phyloP scores from a whole-genome alignment of 1,284 basidiomycete species.

The Pyrrhoderma lamaoense region DNA sequence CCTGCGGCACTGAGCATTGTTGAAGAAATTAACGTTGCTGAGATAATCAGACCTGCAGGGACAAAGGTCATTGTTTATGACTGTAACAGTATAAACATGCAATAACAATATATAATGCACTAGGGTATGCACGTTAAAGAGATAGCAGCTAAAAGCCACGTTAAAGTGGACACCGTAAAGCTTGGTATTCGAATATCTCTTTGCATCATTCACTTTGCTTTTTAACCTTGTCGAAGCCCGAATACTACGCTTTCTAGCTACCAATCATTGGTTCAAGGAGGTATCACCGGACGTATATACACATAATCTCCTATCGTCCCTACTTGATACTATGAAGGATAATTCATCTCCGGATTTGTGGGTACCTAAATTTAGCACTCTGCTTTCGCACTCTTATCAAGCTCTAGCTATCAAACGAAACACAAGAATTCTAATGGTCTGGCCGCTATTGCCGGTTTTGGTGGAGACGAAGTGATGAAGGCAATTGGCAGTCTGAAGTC shows the following conservation, averaged over 20 bases:
- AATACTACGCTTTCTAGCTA: constrained; percentile 21
- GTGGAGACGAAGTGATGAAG: constrained; percentile 20
- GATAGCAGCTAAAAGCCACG: constrained; percentile 16
- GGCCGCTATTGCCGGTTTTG: constrained; percentile 13
- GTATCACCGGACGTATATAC: constrained; percentile 20
- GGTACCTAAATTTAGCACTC: too few species aligned
- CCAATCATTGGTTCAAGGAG: constrained; percentile 22
- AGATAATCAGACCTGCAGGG: constrained; percentile 14
- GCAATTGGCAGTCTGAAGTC: constrained; percentile 17
- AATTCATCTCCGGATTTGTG: neutral
- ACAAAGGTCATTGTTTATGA: too few species aligned
- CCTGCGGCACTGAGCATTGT: constrained; percentile 7
- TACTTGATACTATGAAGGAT: constrained; percentile 18
- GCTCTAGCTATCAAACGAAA: constrained; percentile 4
- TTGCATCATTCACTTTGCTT: too few species aligned
- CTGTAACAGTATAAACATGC: too few species aligned
- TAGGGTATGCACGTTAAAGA: constrained; percentile 20
- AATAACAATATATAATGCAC: too few species aligned
- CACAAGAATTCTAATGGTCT: constrained; percentile 10
- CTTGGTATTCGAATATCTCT: constrained; percentile 17
- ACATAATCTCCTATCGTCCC: constrained; percentile 19
- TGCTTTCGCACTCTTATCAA: neutral
- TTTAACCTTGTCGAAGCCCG: constrained; percentile 11
- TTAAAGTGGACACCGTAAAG: constrained; percentile 18
- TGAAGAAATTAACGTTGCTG: constrained; percentile 11